Percentiles rank a stretch among this genome's conserved stretches.
phyloP scores from a whole-genome alignment of 2,329 filamentous ascomycete genomes.

The Alternaria panax region DNA sequence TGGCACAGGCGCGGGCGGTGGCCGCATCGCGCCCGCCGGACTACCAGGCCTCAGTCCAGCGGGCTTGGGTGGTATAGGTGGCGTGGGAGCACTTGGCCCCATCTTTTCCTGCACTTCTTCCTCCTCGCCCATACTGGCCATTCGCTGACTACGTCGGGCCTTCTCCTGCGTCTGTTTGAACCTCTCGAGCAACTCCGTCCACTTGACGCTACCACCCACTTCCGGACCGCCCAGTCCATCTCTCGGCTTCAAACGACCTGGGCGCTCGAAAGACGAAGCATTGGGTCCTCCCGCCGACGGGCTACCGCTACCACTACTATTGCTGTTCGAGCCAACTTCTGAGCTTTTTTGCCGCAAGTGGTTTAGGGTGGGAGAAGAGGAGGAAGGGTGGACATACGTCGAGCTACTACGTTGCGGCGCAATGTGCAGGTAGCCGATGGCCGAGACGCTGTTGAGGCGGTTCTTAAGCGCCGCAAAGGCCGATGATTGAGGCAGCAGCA shows the following conservation, averaged over 20 bases:
- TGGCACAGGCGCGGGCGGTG: slow-evolving; percentile 25
- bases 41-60: slow-evolving; percentile 30
- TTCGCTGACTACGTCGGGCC: slow-evolving; percentile 73
- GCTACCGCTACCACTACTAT: slow-evolving; percentile 11
- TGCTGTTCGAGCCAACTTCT: slow-evolving; percentile 48
- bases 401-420: slow-evolving; percentile 72
- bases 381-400: slow-evolving; percentile 63
- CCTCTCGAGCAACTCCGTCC: slow-evolving; percentile 92
- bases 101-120: slow-evolving; percentile 43
- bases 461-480: slow-evolving; percentile 98
- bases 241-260: slow-evolving; percentile 76
- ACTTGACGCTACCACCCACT: slow-evolving; percentile 79
- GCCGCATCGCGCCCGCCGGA: slow-evolving; percentile 31
- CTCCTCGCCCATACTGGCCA: slow-evolving; percentile 51
- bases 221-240: slow-evolving; percentile 54
- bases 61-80: slow-evolving; percentile 37
- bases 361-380: slow-evolving; percentile 44
- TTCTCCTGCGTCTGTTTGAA: slow-evolving; percentile 91
- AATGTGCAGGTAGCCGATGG: slow-evolving; percentile 92
- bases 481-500: slow-evolving; percentile 97
- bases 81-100: slow-evolving; percentile 28
- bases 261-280: slow-evolving; percentile 56
- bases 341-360: slow-evolving; percentile 54
- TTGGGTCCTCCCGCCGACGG: slow-evolving; percentile 30
- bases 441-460: slow-evolving; percentile 93